Evolutionary conservation across 352 stramenopile species (phyloP).

Genomic region (Pythium periplocum): DNA sequence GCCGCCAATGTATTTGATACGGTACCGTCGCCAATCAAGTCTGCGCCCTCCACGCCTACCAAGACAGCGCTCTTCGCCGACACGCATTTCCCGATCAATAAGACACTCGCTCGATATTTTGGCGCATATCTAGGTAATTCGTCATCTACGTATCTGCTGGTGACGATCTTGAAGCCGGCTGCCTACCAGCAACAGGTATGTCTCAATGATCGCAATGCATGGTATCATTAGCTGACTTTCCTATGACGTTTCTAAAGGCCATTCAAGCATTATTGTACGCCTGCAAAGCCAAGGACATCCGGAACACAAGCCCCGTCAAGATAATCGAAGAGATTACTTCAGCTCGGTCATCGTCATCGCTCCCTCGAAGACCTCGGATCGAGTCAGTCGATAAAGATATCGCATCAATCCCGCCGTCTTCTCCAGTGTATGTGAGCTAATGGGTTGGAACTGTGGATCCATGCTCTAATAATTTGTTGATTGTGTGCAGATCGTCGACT

Average conservation of each 20-base stretch:
- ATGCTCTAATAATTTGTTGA: too few species aligned
- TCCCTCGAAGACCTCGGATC: too few species aligned
- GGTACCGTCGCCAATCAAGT: too few species aligned
- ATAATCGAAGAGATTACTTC: constrained; percentile 14
- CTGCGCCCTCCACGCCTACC: neutral
- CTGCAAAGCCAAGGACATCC: constrained; percentile 77
- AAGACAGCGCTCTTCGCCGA: constrained; percentile 34
- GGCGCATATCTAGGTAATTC: constrained; percentile 41
- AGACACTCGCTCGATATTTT: constrained; percentile 32
- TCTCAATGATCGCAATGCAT: neutral
- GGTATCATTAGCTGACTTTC: too few species aligned
- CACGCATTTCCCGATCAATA: constrained; percentile 50
- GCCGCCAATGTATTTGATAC: too few species aligned
- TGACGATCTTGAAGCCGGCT: constrained; percentile 51
- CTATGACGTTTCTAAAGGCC: constrained; percentile 23
- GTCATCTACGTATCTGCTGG: constrained; percentile 43
- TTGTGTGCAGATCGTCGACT: too few species aligned
- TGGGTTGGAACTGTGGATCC: too few species aligned
- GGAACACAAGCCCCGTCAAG: constrained; percentile 9
- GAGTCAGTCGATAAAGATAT: constrained; percentile 7
- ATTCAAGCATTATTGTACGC: constrained; percentile 77
- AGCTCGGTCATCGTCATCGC: too few species aligned
- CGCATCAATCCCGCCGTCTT: too few species aligned
- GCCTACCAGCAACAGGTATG: constrained; percentile 62
- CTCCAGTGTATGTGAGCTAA: too few species aligned